Conservation (phyloP, 2,329 filamentous ascomycete species). For the Pseudogymnoascus sp. region DNA sequence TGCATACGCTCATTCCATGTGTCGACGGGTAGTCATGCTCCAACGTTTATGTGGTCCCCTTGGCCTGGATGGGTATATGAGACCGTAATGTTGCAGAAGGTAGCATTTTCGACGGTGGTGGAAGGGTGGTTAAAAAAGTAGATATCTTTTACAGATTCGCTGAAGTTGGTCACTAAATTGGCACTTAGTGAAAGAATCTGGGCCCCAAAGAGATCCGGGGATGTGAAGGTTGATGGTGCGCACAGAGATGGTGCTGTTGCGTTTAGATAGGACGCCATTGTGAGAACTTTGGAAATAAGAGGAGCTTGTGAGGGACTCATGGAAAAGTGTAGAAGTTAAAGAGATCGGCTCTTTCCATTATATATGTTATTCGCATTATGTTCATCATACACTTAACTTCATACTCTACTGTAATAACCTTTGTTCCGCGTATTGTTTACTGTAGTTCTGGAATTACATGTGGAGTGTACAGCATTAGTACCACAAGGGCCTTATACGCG, state of each 20-base stretch:
- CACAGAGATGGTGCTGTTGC: neutral
- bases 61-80: conserved; percentile 24
- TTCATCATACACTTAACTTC: neutral
- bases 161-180: neutral
- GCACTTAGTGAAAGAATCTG: neutral
- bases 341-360: neutral
- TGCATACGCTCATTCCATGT: conserved; percentile 29
- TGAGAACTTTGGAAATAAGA: neutral
- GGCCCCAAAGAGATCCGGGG: neutral
- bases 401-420: neutral
- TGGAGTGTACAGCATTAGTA: neutral
- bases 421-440: neutral
- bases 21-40: conserved; percentile 23
- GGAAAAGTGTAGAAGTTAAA: neutral
- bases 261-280: neutral
- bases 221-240: conserved; percentile 1
- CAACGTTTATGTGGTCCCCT: conserved; percentile 21
- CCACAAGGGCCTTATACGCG: neutral
- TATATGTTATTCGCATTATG: neutral
- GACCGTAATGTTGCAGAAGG: conserved; percentile 27
- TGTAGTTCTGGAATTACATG: neutral
- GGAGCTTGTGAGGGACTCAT: neutral
- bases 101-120: conserved; percentile 11
- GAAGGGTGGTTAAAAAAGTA: neutral
- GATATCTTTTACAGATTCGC: neutral